Base-by-base conservation (phyloP, 2,329 filamentous ascomycete genomes). In the Chaetomium sp. region DNA sequence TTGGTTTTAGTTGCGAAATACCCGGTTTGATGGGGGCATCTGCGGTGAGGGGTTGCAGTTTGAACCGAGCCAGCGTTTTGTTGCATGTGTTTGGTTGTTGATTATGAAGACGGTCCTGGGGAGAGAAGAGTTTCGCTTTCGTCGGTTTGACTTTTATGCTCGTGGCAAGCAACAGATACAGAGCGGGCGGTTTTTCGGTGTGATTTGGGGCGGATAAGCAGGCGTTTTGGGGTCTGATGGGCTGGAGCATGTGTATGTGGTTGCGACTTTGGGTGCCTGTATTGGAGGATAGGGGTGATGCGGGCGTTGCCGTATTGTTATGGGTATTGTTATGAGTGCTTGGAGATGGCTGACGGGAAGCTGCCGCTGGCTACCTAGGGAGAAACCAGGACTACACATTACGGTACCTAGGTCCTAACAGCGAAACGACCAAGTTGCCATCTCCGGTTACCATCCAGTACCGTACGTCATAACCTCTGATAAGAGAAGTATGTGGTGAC, bases 191-290 rank as follows among this genome's bases (percentile, higher is more conserved):
- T n/a, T 51, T 42, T 62, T 21, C n/a, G 25, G 25, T 38, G 25
- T 53, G n/a, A 55, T 27, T 21, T 55, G 6, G 51, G 47, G 45
- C 19, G 47, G 54, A 4, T n/a, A 56, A 56, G 21, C 12, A 4
- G 47, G 61, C 45, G 33, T 58, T 62, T 56, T 29, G 38, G 42
- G 60, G 42, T 50, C n/a, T 47, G 42, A 13, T 6, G 10, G 31
- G 31, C 13, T 27, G 57, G 49, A 45, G 50, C 59, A 61, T 62
- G 51, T 57, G 51, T 38, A 57, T 47, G 49, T 21, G 38, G 12
- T 25, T 25, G 54, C 50, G 29, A 33, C 31, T 42, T 27, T 31
- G 45, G 53, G 16, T 23, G 42, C 35, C 3, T 55, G 59, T 33
- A 61, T 47, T 21, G 1, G 49, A 10, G 29, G 8, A 23, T 38